A percentile compares a stretch with the other conserved stretches of the same genome.
Evolutionary conservation across 2,329 filamentous ascomycete species (phyloP).

Genomic region (Beauveria medogensis): DNA sequence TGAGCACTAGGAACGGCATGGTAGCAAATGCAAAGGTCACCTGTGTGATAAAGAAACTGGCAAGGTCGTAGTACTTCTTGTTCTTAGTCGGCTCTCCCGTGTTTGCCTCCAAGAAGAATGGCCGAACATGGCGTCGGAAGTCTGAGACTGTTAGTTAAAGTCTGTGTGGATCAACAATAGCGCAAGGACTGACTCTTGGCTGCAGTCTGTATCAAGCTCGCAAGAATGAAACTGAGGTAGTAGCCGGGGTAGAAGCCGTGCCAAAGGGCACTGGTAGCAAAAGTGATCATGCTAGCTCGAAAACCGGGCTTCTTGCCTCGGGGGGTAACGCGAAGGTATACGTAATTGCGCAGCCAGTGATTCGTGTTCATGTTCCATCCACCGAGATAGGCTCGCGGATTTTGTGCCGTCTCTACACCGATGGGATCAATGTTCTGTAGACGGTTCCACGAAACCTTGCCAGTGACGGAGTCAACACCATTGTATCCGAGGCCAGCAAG

Average conservation of each 20-base stretch:
- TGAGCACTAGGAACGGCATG: constrained; percentile 77
- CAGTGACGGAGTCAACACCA: constrained; percentile 76
- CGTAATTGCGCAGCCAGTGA: constrained; percentile 89
- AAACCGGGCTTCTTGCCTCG: constrained; percentile 95
- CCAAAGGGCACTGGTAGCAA: constrained; percentile 92
- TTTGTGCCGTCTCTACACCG: constrained; percentile 83
- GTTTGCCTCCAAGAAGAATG: constrained; percentile 81
- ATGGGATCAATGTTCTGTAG: constrained; percentile 83
- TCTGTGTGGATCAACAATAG: not conserved
- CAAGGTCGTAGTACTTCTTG: constrained; percentile 82
- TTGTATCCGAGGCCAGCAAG: constrained; percentile 91
- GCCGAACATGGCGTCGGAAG: constrained; percentile 78
- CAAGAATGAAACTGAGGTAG: constrained; percentile 83
- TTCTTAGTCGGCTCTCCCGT: constrained; percentile 57
- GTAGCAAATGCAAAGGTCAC: constrained; percentile 75
- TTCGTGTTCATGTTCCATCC: constrained; percentile 99
- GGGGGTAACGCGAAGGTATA: constrained; percentile 91
- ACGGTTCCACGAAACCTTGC: constrained; percentile 79
- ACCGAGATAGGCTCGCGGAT: constrained; percentile 82
- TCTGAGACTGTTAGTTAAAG: constrained; percentile 42
- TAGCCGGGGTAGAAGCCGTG: constrained; percentile 98
- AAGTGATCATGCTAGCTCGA: constrained; percentile 86
- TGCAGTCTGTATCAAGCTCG: constrained; percentile 82
- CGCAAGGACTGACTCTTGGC: constrained; percentile 71
- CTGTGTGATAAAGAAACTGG: constrained; percentile 70